These are phyloP conservation scores for Rhizopus sp. DNA, from an alignment of 371 early-diverging fungal genomes.

Conservation along the genomic window DNA sequence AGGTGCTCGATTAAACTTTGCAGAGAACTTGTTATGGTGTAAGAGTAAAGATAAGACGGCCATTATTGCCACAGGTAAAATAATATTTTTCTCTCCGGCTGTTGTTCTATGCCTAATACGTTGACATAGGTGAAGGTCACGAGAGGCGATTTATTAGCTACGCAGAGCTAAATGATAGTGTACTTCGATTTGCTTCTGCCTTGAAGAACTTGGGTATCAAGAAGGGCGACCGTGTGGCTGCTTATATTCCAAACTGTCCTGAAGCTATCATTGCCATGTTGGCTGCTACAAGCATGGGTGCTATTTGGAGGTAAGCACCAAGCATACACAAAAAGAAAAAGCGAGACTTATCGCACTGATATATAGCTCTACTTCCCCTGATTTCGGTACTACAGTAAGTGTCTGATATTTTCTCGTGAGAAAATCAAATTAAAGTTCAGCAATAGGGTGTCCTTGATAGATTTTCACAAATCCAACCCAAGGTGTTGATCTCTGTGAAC, in stretches of 20 bases:
- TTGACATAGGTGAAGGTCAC: slow-evolving; percentile 53
- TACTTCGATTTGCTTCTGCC: slow-evolving; percentile 74
- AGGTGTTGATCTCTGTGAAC: slow-evolving; percentile 89
- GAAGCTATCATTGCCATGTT: slow-evolving; percentile 91
- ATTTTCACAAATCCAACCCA: slow-evolving; percentile 94
- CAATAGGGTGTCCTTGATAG: slow-evolving; percentile 89
- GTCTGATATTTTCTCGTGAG: background rate
- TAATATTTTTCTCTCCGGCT: background rate
- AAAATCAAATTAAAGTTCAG: slow-evolving; percentile 7
- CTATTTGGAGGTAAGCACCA: slow-evolving; percentile 83
- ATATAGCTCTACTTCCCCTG: slow-evolving; percentile 84
- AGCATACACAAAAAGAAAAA: slow-evolving; percentile 4
- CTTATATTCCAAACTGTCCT: slow-evolving; percentile 89
- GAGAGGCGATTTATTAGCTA: slow-evolving; percentile 62
- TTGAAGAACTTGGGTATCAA: slow-evolving; percentile 71
- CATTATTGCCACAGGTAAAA: slow-evolving; percentile 70
- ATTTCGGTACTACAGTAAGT: slow-evolving; percentile 85
- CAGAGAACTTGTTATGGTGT: slow-evolving; percentile 86
- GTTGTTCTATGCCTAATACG: background rate
- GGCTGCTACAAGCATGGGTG: slow-evolving; percentile 93
- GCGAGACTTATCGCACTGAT: background rate
- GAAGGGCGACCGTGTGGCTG: slow-evolving; percentile 91
- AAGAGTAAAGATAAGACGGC: slow-evolving; percentile 67
- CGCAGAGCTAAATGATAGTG: slow-evolving; percentile 72
- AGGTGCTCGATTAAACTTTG: slow-evolving; percentile 85